Conservation (phyloP, 2,329 filamentous ascomycete genomes). For the Rhytidhysteron rufulum region DNA sequence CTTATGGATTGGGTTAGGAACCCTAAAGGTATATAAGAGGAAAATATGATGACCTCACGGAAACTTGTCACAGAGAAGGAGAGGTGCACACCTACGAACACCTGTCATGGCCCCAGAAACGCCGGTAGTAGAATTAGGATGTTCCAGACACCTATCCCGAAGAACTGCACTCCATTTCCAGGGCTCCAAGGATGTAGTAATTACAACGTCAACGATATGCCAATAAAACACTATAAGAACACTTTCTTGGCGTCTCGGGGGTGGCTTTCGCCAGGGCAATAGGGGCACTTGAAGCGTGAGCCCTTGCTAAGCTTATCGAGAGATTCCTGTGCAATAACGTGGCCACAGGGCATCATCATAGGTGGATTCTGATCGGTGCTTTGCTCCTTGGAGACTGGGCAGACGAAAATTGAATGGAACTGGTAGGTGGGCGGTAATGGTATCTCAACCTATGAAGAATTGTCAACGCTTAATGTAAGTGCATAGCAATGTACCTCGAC, state of each 20-base stretch:
- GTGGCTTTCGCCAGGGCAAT: slow-evolving; percentile 82
- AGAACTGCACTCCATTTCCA: no score
- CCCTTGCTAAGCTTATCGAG: slow-evolving; percentile 76
- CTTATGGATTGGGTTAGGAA: no score
- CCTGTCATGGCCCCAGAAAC: no score
- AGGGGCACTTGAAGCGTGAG: slow-evolving; percentile 86
- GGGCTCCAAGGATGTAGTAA: not conserved
- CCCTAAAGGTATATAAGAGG: no score
- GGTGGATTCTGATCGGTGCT: slow-evolving; percentile 89
- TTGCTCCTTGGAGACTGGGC: slow-evolving; percentile 94
- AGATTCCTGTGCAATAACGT: slow-evolving; percentile 85
- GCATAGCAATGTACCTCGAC: no score
- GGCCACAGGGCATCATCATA: slow-evolving; percentile 94
- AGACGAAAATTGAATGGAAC: slow-evolving; percentile 97
- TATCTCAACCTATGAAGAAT: slow-evolving; percentile 54
- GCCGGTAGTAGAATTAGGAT: no score
- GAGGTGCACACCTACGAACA: no score
- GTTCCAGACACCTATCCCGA: no score
- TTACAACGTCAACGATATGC: not conserved
- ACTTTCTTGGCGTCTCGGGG: slow-evolving; percentile 62
- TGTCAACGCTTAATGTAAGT: no score
- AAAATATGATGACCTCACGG: no score
- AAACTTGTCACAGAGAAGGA: no score
- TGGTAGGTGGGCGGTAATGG: slow-evolving; percentile 61
- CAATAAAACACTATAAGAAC: slow-evolving; percentile 18